phyloP scores from a whole-genome alignment of 495 filamentous ascomycete species.

The Evernia prunastri region DNA sequence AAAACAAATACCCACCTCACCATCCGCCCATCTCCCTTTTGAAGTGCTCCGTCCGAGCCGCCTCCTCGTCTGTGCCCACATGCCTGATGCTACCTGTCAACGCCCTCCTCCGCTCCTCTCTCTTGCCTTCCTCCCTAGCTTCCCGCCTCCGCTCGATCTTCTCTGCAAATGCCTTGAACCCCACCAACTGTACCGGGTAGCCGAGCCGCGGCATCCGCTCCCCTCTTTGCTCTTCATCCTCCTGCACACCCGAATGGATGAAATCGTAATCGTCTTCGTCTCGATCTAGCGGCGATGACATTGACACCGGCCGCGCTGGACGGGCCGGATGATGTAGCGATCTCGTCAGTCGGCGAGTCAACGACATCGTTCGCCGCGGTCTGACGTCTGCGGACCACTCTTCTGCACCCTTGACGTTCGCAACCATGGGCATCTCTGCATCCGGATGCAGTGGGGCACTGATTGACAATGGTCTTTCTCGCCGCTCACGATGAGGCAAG shows the following conservation, averaged over 20 bases:
- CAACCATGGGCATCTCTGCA: not conserved
- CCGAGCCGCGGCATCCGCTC: constrained; percentile 41
- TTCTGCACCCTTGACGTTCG: not conserved
- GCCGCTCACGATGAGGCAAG: not conserved
- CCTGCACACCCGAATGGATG: constrained; percentile 26
- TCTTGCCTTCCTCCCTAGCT: constrained; percentile 46
- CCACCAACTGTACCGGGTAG: constrained; percentile 48
- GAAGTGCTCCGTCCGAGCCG: not conserved
- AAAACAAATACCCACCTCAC: not conserved
- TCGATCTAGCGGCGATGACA: not conserved
- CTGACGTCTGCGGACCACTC: not conserved
- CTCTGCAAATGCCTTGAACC: constrained; percentile 45
- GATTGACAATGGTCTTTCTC: not conserved
- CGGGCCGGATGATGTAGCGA: not conserved
- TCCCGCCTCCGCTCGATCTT: constrained; percentile 54
- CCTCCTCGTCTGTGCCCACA: constrained; percentile 6
- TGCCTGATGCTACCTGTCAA: constrained; percentile 61
- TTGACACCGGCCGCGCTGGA: not conserved
- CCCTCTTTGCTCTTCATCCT: constrained; percentile 33
- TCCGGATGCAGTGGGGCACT: not conserved
- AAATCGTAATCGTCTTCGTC: constrained; percentile 21
- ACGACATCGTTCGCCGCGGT: not conserved
- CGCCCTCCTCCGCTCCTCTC: constrained; percentile 56
- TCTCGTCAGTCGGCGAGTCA: not conserved
- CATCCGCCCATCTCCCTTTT: constrained; percentile 4